Conservation (phyloP, 176 grass and related monocot species). For the Bothriochloa decipiens region DNA sequence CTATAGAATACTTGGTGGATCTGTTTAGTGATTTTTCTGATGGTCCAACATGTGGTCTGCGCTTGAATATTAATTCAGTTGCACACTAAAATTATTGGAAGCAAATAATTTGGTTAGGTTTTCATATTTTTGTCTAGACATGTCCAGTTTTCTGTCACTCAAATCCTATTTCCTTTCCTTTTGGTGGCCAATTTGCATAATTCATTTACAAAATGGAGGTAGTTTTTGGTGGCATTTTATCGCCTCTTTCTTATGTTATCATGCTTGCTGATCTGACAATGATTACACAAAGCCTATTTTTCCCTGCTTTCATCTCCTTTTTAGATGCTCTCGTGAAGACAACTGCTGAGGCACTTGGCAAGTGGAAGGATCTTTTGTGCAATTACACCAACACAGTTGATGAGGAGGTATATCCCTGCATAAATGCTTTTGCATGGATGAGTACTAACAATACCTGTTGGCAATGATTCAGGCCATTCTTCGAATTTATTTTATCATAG, state of each 20-base stretch:
- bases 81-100: background rate
- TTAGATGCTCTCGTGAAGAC: conserved; percentile 60
- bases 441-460: background rate
- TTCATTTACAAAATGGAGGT: background rate
- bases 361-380: conserved; percentile 78
- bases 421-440: background rate
- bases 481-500: no score
- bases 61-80: background rate
- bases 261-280: conserved; percentile 27
- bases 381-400: conserved; percentile 83
- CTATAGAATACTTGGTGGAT: background rate
- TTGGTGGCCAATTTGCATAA: conserved; percentile 34
- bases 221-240: background rate
- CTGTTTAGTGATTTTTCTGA: background rate
- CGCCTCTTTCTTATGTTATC: background rate
- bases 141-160: background rate
- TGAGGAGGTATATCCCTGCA: conserved; percentile 71
- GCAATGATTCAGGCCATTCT: background rate
- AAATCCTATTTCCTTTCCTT: conserved; percentile 24
- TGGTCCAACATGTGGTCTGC: background rate
- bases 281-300: conserved; percentile 8
- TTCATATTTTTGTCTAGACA: background rate
- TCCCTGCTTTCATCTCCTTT: background rate
- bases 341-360: conserved; percentile 60
- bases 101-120: background rate